Evolutionary conservation across 345 rosid genomes (phyloP).

Genomic region (Triadica sebifera): DNA sequence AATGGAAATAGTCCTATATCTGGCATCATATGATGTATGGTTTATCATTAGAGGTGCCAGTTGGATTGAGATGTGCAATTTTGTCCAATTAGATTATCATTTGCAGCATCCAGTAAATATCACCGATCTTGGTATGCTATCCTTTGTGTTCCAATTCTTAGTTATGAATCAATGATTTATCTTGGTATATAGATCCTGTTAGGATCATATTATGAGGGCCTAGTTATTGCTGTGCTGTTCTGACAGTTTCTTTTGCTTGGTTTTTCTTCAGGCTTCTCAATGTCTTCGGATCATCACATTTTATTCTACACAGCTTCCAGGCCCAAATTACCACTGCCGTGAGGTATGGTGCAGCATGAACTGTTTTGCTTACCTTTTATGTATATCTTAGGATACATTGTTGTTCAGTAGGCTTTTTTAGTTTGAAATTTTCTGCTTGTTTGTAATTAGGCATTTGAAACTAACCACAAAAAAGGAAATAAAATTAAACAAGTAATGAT

Average conservation of each 20-base stretch:
- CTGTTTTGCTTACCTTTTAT: not conserved
- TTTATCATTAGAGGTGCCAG: not conserved
- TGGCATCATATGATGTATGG: not conserved
- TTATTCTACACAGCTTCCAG: conserved; percentile 97
- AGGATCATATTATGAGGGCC: not conserved
- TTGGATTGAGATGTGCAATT: not conserved
- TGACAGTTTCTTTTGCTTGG: conserved; percentile 10
- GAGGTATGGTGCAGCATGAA: conserved; percentile 50
- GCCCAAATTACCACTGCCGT: conserved; percentile 95
- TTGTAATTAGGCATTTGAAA: not conserved
- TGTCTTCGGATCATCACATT: conserved; percentile 81
- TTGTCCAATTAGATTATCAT: not conserved
- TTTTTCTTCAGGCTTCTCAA: conserved; percentile 68
- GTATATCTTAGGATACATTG: not conserved
- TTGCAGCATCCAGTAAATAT: not conserved
- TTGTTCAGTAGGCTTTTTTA: not conserved
- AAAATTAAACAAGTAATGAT: not conserved
- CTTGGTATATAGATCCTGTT: not conserved
- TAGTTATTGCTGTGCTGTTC: not conserved
- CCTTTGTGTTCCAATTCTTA: not conserved
- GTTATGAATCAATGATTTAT: not conserved
- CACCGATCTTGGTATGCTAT: not conserved
- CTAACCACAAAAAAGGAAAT: not conserved
- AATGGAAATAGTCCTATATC: not conserved
- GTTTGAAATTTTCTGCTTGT: conserved; percentile 5